Conservation (phyloP, 2,329 filamentous ascomycete genomes). For the Claviceps fusiformis region DNA sequence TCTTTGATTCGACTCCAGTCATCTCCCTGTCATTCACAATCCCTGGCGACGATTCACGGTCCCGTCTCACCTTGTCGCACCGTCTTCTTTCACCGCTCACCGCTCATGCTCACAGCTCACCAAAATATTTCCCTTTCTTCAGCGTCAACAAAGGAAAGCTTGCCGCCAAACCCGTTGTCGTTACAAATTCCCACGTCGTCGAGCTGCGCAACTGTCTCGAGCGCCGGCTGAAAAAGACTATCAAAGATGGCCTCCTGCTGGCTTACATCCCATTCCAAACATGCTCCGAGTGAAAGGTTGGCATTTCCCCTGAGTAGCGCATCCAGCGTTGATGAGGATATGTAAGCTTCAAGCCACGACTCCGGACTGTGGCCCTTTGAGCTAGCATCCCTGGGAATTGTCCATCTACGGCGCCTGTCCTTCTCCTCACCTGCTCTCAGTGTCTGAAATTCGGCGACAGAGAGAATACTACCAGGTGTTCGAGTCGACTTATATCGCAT, state of each 20-base stretch:
- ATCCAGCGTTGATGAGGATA: slow-evolving; percentile 12
- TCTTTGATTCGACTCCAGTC: too few relatives aligned
- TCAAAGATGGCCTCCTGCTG: slow-evolving; percentile 13
- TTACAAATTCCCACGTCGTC: slow-evolving; percentile 18
- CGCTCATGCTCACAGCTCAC: slow-evolving; percentile 1
- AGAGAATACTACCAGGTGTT: slow-evolving; percentile 9
- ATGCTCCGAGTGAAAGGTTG: slow-evolving; percentile 14
- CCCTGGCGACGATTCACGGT: neutral
- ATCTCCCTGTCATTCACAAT: too few relatives aligned
- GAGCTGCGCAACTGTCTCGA: slow-evolving; percentile 19
- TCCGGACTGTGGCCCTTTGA: neutral
- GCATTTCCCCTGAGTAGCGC: slow-evolving; percentile 14
- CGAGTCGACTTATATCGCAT: slow-evolving; percentile 10
- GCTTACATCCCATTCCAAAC: slow-evolving; percentile 11
- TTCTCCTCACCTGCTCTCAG: slow-evolving; percentile 4
- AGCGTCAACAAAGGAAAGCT: neutral
- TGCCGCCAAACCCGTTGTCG: slow-evolving; percentile 10
- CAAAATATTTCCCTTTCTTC: slow-evolving; percentile 4
- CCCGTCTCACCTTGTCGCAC: neutral
- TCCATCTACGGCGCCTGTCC: slow-evolving; percentile 5
- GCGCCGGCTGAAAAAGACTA: slow-evolving; percentile 15
- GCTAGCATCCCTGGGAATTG: neutral
- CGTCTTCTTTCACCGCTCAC: neutral
- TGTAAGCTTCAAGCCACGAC: slow-evolving; percentile 16
- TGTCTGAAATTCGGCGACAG: slow-evolving; percentile 12